These are phyloP conservation scores for Leishmania braziliensis DNA, from an alignment of 208 protist species.

Conservation along the genomic window DNA sequence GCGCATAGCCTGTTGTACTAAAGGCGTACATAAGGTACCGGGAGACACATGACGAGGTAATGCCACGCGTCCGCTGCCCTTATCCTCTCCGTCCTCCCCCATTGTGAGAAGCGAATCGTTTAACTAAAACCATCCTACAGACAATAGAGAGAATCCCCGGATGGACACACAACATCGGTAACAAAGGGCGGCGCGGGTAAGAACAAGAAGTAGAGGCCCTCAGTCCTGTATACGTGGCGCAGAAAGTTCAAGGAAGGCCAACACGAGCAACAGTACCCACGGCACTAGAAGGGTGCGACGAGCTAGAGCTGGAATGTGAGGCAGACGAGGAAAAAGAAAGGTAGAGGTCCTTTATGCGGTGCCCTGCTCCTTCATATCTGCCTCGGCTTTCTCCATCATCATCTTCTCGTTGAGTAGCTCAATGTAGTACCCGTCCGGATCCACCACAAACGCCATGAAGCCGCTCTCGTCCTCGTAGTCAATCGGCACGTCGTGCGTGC, in stretches of 20 bases:
- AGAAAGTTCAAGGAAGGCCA: neutral
- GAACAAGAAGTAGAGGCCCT: neutral
- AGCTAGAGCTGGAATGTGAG: neutral
- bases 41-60: too few species aligned
- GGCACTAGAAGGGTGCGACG: neutral
- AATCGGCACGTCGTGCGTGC: conserved; percentile 50
- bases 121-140: neutral
- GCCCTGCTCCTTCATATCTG: conserved; percentile 78
- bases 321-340: neutral
- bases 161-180: neutral
- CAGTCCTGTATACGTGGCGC: neutral
- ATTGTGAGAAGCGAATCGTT: neutral
- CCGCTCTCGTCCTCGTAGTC: conserved; percentile 76
- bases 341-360: conserved; percentile 25
- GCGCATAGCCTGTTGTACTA: neutral
- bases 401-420: conserved; percentile 80
- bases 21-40: neutral
- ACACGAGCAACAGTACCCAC: neutral
- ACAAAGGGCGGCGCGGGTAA: neutral
- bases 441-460: conserved; percentile 87
- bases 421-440: conserved; percentile 88
- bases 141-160: neutral
- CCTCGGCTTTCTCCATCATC: conserved; percentile 65
- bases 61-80: too few species aligned
- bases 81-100: neutral